phyloP scores from a whole-genome alignment of 768 basidiomycete genomes.

The Amanita jacksonii region DNA sequence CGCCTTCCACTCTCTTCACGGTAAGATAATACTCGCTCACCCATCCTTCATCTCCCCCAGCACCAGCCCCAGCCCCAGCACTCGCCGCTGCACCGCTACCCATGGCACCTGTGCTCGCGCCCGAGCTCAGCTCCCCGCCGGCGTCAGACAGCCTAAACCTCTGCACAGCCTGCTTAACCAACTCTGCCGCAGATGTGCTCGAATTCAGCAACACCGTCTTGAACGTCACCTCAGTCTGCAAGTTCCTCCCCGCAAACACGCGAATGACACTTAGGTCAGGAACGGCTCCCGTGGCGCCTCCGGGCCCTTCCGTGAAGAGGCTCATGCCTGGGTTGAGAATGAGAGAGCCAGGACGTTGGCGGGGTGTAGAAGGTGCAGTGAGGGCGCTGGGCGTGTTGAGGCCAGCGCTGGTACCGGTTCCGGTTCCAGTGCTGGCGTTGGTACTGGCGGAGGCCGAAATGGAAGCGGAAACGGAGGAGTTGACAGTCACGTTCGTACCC shows the following conservation, averaged over 20 bases:
- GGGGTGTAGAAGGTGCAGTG: constrained; percentile 30
- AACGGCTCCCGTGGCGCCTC: no score
- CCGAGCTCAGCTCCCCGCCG: neutral
- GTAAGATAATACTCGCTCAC: constrained; percentile 69
- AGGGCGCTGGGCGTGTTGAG: no score
- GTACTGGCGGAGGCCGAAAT: constrained; percentile 17
- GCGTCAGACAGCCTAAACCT: constrained; percentile 70
- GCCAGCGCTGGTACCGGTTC: no score
- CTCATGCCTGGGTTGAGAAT: constrained; percentile 46
- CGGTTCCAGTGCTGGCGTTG: no score
- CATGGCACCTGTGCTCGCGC: no score
- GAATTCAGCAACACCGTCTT: constrained; percentile 93
- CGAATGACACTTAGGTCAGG: constrained; percentile 91
- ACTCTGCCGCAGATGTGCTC: constrained; percentile 73
- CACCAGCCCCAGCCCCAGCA: neutral
- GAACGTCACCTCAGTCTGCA: constrained; percentile 95
- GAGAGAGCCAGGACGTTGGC: constrained; percentile 70
- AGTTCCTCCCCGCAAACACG: constrained; percentile 84
- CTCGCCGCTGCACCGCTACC: neutral
- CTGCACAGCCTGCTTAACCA: constrained; percentile 88
- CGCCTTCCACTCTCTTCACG: constrained; percentile 88
- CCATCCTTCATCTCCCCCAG: constrained; percentile 38
- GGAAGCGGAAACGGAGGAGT: neutral
- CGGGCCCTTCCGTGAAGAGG: constrained; percentile 38
- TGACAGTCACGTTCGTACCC: neutral